Conservation (phyloP, 306 rosid species). For the Castanea mollissima region DNA sequence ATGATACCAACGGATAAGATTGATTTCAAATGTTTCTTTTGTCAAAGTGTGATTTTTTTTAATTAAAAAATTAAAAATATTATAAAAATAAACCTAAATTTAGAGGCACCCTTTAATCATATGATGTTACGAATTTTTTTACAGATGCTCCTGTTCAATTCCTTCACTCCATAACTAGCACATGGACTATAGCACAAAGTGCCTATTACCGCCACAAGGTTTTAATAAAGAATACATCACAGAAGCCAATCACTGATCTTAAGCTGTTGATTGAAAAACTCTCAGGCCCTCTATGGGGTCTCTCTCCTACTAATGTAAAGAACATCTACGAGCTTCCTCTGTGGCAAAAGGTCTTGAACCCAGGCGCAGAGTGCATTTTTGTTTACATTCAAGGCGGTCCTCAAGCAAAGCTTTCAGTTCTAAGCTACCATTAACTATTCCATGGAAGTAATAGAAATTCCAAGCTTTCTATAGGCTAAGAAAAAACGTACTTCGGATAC, state of each 20-base stretch:
- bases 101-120: background rate
- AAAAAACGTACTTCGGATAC: background rate
- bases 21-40: no score
- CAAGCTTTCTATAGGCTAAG: background rate
- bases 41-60: background rate
- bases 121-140: background rate
- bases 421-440: conserved; percentile 51
- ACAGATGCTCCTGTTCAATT: conserved; percentile 55
- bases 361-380: conserved; percentile 55
- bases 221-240: conserved; percentile 61
- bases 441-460: background rate
- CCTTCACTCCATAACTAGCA: conserved; percentile 62
- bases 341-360: conserved; percentile 59
- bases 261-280: conserved; percentile 56
- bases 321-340: conserved; percentile 62
- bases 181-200: conserved; percentile 50
- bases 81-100: background rate
- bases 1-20: no score
- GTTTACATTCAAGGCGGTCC: conserved; percentile 88
- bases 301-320: conserved; percentile 55
- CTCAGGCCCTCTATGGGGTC: conserved; percentile 75
- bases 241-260: conserved; percentile 54
- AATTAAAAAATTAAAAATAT: background rate
- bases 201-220: conserved; percentile 74
- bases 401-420: conserved; percentile 55